These are phyloP conservation scores for Suillus alpinus DNA, from an alignment of 768 basidiomycete genomes.

Conservation along the genomic window DNA sequence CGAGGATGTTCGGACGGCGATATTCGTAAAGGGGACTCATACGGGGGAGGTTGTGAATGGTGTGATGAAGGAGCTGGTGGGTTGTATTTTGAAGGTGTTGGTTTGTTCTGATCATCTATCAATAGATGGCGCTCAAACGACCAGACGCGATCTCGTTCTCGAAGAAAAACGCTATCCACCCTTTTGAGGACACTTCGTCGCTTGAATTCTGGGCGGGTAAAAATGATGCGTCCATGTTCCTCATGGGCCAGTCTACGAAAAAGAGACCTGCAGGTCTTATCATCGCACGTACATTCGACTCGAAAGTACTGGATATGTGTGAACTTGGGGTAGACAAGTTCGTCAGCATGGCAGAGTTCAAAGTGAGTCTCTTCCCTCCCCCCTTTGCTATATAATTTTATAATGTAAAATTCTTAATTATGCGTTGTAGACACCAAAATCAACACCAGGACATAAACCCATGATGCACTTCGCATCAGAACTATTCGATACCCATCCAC, in stretches of 20 bases:
- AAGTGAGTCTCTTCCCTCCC: constrained; percentile 49
- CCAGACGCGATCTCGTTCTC: constrained; percentile 90
- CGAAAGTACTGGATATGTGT: constrained; percentile 88
- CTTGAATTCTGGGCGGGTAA: constrained; percentile 92
- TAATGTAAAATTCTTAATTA: not conserved
- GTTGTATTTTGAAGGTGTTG: constrained; percentile 18
- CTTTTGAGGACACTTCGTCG: constrained; percentile 80
- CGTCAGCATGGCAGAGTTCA: constrained; percentile 76
- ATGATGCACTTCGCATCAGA: constrained; percentile 95
- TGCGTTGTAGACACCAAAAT: constrained; percentile 70
- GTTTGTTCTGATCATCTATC: not conserved
- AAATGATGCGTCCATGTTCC: constrained; percentile 91
- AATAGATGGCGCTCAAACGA: constrained; percentile 89
- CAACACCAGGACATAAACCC: constrained; percentile 85
- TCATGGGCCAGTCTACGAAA: constrained; percentile 90
- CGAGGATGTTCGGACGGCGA: constrained; percentile 80
- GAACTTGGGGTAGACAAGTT: constrained; percentile 88
- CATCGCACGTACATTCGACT: constrained; percentile 84
- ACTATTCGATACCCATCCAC: constrained; percentile 91
- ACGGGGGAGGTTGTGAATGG: constrained; percentile 75
- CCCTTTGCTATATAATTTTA: not conserved
- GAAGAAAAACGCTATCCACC: constrained; percentile 88
- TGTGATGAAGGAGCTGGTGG: constrained; percentile 87
- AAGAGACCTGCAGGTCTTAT: constrained; percentile 88
- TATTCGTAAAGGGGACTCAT: constrained; percentile 89